Conservation (phyloP, 1,284 basidiomycete species). For the Papiliotrema terrestris region DNA sequence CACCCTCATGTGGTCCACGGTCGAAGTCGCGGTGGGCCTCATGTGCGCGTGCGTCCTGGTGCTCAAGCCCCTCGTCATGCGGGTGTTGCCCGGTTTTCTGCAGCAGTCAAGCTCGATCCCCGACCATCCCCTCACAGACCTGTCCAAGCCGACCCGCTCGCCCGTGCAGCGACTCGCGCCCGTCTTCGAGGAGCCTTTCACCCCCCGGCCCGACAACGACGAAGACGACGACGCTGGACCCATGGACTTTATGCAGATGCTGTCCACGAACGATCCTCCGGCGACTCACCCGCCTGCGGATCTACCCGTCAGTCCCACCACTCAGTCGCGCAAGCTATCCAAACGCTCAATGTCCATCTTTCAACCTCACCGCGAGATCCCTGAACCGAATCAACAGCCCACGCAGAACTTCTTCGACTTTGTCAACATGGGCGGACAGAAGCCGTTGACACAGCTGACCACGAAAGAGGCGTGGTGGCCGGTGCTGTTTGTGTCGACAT, state of each 20-base stretch:
- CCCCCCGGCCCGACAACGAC: background rate
- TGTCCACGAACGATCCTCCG: conserved; percentile 16
- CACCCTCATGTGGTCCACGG: conserved; percentile 44
- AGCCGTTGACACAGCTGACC: conserved; percentile 38
- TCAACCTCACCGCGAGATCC: background rate
- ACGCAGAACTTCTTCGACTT: conserved; percentile 44
- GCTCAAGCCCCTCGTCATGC: conserved; percentile 45
- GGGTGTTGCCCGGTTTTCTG: conserved; percentile 26
- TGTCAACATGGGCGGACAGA: conserved; percentile 40
- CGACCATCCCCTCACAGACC: background rate
- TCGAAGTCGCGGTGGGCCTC: conserved; percentile 45
- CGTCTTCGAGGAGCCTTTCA: background rate
- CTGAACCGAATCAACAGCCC: conserved; percentile 21
- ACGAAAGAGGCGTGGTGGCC: conserved; percentile 42
- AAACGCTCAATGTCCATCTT: background rate
- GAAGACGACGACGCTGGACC: conserved; percentile 10
- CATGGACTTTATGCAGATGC: conserved; percentile 35
- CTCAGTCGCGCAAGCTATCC: background rate
- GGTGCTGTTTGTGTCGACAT: conserved; percentile 40
- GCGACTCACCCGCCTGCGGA: background rate
- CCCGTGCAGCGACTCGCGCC: background rate
- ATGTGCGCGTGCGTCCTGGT: conserved; percentile 45
- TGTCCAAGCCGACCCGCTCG: conserved; percentile 6
- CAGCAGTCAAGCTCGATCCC: background rate
- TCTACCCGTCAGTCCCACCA: background rate